Base-by-base conservation (phyloP, 305 asterid species). In the Striga hermonthica region DNA sequence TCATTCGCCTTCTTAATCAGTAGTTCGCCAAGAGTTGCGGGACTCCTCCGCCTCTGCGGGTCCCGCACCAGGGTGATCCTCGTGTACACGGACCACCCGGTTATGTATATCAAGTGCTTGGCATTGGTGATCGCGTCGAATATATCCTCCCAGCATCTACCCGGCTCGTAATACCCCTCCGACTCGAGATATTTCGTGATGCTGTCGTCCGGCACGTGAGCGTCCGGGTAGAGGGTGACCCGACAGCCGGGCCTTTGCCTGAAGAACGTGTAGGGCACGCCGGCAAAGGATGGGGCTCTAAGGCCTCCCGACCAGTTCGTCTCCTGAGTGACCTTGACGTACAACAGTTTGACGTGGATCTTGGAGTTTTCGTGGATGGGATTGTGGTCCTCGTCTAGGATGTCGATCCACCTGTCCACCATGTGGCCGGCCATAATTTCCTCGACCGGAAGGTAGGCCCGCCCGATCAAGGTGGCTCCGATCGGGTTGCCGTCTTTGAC, bases 81-180 rank as follows among this genome's bases (percentile, higher is more conserved):
- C 2, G 89, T 71, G 75, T 82, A 76, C 11, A 91, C 82, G 0
- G 96, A 85, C 98, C 98, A 91, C 0, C 98, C 98, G 0, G 93
- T 70, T 6, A 92, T 79, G 74, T 92, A 92, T 39, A 92, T 83
- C 72, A 92, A 66, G 70, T 84, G 91, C 7, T 72, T 65, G 3
- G 98, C 98, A 14, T 72, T 63, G 13, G 0, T 61, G 31, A 92
- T 87, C 0, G 95, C 88, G 35, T 84, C 78, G 36, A 85, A 89
- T 0, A 92, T 73, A 40, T 89, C 97, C 54, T 84, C 96, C 97
- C 97, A 89, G 39, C 97, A 92, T 64, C 90, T 80, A 6, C 69
- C 78, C 6, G 86, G 84, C 53, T 78, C 72, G 31, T 73, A 77
- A 28, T 56, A 67, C 54, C 80, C 82, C 1, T 62, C 49, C 2